phyloP scores from a whole-genome alignment of 768 basidiomycete species.

The Grammothele lineata region DNA sequence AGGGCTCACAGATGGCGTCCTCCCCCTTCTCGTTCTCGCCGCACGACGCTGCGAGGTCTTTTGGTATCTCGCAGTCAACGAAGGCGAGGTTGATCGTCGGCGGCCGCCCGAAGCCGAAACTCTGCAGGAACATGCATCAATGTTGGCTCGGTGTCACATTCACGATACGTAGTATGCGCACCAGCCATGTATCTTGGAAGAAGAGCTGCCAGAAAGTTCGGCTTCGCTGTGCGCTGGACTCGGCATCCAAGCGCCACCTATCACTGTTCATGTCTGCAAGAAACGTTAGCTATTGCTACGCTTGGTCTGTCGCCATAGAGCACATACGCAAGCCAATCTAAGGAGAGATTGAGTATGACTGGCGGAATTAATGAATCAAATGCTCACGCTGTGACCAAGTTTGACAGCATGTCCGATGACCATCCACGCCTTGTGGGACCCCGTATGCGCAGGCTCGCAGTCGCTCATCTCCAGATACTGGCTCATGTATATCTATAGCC shows the following conservation, averaged over 20 bases:
- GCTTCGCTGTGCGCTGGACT: slow-evolving; percentile 42
- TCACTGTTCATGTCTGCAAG: slow-evolving; percentile 52
- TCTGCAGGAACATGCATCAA: slow-evolving; percentile 34
- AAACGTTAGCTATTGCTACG: background rate
- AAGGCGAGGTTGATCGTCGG: slow-evolving; percentile 48
- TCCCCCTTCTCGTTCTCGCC: too few species aligned
- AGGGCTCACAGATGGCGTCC: too few species aligned
- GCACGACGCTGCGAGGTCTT: slow-evolving; percentile 23
- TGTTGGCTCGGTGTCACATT: too few species aligned
- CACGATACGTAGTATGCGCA: too few species aligned
- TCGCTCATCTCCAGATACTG: slow-evolving; percentile 56
- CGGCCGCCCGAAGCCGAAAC: slow-evolving; percentile 58
- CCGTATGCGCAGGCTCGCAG: slow-evolving; percentile 35
- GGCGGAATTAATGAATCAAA: too few species aligned
- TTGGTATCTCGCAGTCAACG: slow-evolving; percentile 55
- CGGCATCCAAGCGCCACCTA: slow-evolving; percentile 53
- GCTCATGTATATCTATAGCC: slow-evolving; percentile 40
- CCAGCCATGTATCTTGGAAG: slow-evolving; percentile 55
- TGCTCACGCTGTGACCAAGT: slow-evolving; percentile 55
- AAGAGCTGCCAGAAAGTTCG: slow-evolving; percentile 71
- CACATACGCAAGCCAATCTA: slow-evolving; percentile 50
- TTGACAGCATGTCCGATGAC: slow-evolving; percentile 57
- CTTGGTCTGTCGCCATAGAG: background rate
- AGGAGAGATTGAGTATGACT: too few species aligned
- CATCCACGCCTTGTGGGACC: slow-evolving; percentile 48